phyloP scores from a whole-genome alignment of 2,329 filamentous ascomycete species.

The Penicillium sp. region DNA sequence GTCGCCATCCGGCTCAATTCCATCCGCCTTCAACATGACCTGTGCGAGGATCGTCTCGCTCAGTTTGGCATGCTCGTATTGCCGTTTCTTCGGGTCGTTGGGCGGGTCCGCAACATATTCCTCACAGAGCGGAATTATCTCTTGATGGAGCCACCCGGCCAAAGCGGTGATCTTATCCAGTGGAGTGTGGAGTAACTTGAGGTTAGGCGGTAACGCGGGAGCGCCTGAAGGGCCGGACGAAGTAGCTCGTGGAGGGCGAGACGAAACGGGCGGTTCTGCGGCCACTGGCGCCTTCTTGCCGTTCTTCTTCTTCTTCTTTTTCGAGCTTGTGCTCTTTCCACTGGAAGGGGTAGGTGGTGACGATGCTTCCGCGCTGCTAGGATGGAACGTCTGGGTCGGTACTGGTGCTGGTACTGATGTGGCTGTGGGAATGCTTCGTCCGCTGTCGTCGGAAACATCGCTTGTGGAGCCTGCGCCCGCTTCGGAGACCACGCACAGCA shows the following conservation, averaged over 20 bases:
- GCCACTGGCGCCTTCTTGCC: conserved; percentile 13
- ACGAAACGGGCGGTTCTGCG: conserved; percentile 16
- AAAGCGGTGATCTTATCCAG: conserved; percentile 41
- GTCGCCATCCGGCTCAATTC: conserved; percentile 67
- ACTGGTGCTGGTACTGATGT: conserved; percentile 1
- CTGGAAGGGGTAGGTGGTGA: conserved; percentile 11
- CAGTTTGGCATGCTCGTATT: conserved; percentile 44
- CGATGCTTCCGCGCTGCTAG: conserved; percentile 21
- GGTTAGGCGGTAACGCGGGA: conserved; percentile 35
- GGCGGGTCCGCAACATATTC: conserved; percentile 41
- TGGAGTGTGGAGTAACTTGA: conserved; percentile 32
- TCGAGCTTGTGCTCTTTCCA: conserved; percentile 22
- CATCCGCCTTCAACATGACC: conserved; percentile 57
- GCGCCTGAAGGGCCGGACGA: conserved; percentile 14
- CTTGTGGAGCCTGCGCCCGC: conserved; percentile 32
- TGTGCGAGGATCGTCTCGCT: conserved; percentile 45
- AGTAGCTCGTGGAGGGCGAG: conserved; percentile 17
- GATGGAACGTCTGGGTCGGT: conserved; percentile 3
- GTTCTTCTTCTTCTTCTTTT: conserved; percentile 30
- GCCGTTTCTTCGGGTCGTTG: conserved; percentile 37
- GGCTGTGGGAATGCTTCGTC: conserved; percentile 9
- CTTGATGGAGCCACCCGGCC: conserved; percentile 34
- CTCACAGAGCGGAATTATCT: conserved; percentile 39
- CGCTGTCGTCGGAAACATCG: conserved; percentile 30
- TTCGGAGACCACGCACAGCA: conserved; percentile 46